A percentile compares a stretch with the other conserved stretches of the same genome.
These are phyloP conservation scores for Penicillium hesseltinei DNA, from an alignment of 2,329 filamentous ascomycete genomes.

Conservation along the genomic window DNA sequence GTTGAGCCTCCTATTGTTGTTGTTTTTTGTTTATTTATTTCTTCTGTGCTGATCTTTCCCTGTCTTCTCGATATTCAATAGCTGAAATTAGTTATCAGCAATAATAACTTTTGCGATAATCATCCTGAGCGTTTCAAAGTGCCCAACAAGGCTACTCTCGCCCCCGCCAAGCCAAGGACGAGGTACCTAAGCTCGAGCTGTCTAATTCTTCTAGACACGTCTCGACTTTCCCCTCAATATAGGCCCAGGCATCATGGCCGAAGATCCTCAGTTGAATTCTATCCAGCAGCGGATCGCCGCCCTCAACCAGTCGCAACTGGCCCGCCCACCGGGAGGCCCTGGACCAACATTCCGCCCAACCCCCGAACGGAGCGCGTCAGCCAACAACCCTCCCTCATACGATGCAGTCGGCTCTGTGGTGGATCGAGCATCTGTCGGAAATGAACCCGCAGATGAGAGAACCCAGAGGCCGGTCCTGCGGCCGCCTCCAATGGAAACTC, in stretches of 20 bases:
- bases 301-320: slow-evolving; percentile 45
- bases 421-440: slow-evolving; percentile 27
- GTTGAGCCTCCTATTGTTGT: not conserved
- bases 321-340: slow-evolving; percentile 30
- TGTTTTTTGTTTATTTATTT: not conserved
- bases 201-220: slow-evolving; percentile 11
- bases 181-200: slow-evolving; percentile 19
- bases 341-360: slow-evolving; percentile 27
- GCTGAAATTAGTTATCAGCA: not conserved
- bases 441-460: slow-evolving; percentile 26
- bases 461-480: slow-evolving; percentile 27
- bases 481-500: slow-evolving; percentile 22
- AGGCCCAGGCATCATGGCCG: slow-evolving; percentile 33
- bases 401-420: slow-evolving; percentile 31
- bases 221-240: not conserved
- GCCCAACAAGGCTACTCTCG: slow-evolving; percentile 7
- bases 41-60: not conserved
- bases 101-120: not conserved
- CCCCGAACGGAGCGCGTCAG: slow-evolving; percentile 30
- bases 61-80: too few relatives aligned
- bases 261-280: slow-evolving; percentile 44
- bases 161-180: slow-evolving; percentile 20
- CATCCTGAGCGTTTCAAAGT: not conserved
- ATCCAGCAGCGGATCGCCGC: slow-evolving; percentile 49
- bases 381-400: slow-evolving; percentile 37